phyloP scores from a whole-genome alignment of 2,329 filamentous ascomycete genomes.

The Coniella lustricola region DNA sequence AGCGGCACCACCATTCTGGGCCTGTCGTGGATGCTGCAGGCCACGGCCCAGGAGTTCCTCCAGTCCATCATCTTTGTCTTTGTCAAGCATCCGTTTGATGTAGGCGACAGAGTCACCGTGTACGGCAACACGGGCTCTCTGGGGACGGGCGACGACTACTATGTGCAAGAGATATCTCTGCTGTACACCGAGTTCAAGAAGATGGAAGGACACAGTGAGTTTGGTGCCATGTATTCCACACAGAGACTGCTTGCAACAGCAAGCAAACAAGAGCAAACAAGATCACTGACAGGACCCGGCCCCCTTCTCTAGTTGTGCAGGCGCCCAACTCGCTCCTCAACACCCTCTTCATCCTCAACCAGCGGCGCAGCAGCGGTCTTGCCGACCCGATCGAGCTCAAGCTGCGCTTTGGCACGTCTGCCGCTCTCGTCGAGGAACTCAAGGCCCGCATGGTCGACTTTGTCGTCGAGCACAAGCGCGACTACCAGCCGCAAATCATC shows the following conservation, averaged over 20 bases:
- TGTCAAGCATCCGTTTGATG: slow-evolving; percentile 94
- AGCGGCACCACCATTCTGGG: slow-evolving; percentile 83
- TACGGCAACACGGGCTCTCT: slow-evolving; percentile 82
- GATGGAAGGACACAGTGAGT: slow-evolving; percentile 73
- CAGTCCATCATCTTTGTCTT: slow-evolving; percentile 95
- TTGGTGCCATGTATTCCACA: too few relatives aligned
- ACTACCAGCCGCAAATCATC: slow-evolving; percentile 49
- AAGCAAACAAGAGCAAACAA: too few relatives aligned
- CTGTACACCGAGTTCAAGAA: slow-evolving; percentile 98
- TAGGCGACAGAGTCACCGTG: slow-evolving; percentile 84
- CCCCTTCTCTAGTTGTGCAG: slow-evolving; percentile 55
- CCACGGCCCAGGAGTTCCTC: slow-evolving; percentile 88
- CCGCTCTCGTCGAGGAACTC: slow-evolving; percentile 75
- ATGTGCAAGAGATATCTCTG: slow-evolving; percentile 87
- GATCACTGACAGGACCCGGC: too few relatives aligned
- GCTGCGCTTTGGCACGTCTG: slow-evolving; percentile 81
- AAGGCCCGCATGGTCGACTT: slow-evolving; percentile 77
- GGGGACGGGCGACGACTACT: slow-evolving; percentile 83
- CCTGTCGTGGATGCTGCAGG: slow-evolving; percentile 85
- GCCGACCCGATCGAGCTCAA: slow-evolving; percentile 79
- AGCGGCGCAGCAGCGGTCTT: slow-evolving; percentile 79
- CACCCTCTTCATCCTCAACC: slow-evolving; percentile 89
- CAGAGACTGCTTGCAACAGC: too few relatives aligned
- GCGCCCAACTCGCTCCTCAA: slow-evolving; percentile 93
- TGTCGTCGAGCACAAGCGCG: slow-evolving; percentile 76